phyloP scores from a whole-genome alignment of 2,329 filamentous ascomycete genomes.

The Exutisphaerella laricina region DNA sequence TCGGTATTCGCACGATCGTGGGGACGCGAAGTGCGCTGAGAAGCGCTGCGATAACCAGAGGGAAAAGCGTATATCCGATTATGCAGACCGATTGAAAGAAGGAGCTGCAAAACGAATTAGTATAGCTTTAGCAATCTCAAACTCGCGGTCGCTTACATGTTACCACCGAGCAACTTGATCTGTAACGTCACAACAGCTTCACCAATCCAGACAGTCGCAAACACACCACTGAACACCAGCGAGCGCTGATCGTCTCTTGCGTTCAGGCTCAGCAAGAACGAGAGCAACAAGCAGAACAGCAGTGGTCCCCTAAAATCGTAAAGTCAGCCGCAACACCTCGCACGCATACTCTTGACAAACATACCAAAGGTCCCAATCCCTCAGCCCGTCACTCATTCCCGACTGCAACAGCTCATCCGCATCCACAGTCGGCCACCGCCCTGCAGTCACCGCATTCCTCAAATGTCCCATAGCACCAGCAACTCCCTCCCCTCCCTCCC shows the following conservation, averaged over 20 bases:
- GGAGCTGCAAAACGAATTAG: slow-evolving; percentile 56
- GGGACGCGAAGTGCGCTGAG: slow-evolving; percentile 78
- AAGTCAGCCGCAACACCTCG: slow-evolving; percentile 10
- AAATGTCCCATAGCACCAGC: slow-evolving; percentile 45
- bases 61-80: slow-evolving; percentile 97
- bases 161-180: slow-evolving; percentile 92
- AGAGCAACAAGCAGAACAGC: slow-evolving; percentile 85
- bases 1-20: slow-evolving; percentile 76
- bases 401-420: slow-evolving; percentile 61
- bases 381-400: slow-evolving; percentile 78
- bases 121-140: no score
- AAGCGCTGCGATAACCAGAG: slow-evolving; percentile 84
- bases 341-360: slow-evolving; percentile 15
- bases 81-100: slow-evolving; percentile 98
- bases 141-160: slow-evolving; percentile 87
- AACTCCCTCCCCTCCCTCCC: slow-evolving; percentile 41
- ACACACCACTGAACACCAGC: slow-evolving; percentile 89
- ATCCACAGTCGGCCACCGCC: slow-evolving; percentile 62
- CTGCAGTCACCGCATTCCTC: slow-evolving; percentile 52
- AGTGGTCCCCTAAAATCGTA: slow-evolving; percentile 68
- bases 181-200: slow-evolving; percentile 96
- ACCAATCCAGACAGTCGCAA: slow-evolving; percentile 94
- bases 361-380: slow-evolving; percentile 94
- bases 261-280: slow-evolving; percentile 78
- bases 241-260: slow-evolving; percentile 76